These are phyloP conservation scores for Nicotiana noctiflora DNA, from an alignment of 257 asterid genomes.

Conservation along the genomic window DNA sequence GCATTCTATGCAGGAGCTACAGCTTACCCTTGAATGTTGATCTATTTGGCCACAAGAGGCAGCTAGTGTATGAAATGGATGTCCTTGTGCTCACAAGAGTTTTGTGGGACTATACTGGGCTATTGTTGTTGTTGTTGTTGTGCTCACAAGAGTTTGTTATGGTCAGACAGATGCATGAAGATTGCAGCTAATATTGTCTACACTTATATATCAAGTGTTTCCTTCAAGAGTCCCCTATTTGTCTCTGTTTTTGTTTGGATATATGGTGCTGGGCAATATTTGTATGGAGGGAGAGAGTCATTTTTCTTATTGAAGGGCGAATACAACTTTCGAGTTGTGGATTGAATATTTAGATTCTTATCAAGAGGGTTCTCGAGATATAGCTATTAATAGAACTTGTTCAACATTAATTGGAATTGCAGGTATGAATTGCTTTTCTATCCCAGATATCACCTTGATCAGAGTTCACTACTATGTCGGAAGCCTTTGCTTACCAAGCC, in stretches of 20 bases:
- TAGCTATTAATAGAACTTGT: background rate
- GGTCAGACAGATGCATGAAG: constrained; percentile 3
- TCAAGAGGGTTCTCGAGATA: background rate
- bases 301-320: background rate
- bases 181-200: background rate
- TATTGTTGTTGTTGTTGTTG: background rate
- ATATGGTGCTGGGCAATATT: background rate
- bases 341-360: background rate
- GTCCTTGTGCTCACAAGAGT: background rate
- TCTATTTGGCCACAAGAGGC: background rate
- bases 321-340: background rate
- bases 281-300: background rate
- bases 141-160: background rate
- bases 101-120: background rate
- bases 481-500: constrained; percentile 81
- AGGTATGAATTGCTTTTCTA: constrained; percentile 96
- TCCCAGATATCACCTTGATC: constrained; percentile 99
- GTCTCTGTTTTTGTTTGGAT: background rate
- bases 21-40: background rate
- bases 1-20: background rate
- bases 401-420: constrained; percentile 22
- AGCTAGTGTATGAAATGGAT: background rate
- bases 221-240: background rate
- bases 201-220: background rate
- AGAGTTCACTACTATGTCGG: constrained; percentile 85